Evolutionary conservation across 2,329 filamentous ascomycete species (phyloP).

Genomic region (Elsinoe ampelina): DNA sequence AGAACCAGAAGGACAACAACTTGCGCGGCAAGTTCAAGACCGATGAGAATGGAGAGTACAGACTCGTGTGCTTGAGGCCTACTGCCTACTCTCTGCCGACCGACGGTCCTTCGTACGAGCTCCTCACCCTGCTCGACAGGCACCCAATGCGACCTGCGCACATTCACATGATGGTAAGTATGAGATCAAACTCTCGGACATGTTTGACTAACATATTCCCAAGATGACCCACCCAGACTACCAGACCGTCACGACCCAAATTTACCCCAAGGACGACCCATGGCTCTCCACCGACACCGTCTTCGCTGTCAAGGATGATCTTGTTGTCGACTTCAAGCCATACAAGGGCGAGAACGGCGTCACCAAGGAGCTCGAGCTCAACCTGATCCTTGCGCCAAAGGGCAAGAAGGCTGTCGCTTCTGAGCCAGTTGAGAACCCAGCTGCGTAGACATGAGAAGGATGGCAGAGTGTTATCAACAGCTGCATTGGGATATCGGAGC

Average conservation of each 20-base stretch:
- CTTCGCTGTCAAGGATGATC: constrained; percentile 53
- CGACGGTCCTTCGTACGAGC: constrained; percentile 48
- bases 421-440: constrained; percentile 4
- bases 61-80: constrained; percentile 66
- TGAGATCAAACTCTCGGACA: not conserved
- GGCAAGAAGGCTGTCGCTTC: constrained; percentile 7
- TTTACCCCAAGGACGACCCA: constrained; percentile 51
- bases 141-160: constrained; percentile 54
- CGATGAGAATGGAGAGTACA: constrained; percentile 59
- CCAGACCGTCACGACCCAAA: constrained; percentile 48
- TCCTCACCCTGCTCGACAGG: constrained; percentile 47
- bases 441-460: not conserved
- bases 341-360: constrained; percentile 32
- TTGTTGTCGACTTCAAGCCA: constrained; percentile 49
- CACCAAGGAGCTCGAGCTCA: constrained; percentile 14
- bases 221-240: constrained; percentile 43
- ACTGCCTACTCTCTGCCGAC: constrained; percentile 63
- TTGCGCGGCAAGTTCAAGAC: constrained; percentile 66
- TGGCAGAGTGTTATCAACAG: not conserved
- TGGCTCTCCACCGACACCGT: constrained; percentile 51
- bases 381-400: constrained; percentile 15
- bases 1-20: constrained; percentile 63
- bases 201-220: constrained; percentile 10
- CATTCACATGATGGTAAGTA: constrained; percentile 46
- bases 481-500: constrained; percentile 11